Percentiles rank a stretch among this genome's conserved stretches.
Evolutionary conservation across 345 rosid genomes (phyloP).

Genomic region (Populus davidiana): DNA sequence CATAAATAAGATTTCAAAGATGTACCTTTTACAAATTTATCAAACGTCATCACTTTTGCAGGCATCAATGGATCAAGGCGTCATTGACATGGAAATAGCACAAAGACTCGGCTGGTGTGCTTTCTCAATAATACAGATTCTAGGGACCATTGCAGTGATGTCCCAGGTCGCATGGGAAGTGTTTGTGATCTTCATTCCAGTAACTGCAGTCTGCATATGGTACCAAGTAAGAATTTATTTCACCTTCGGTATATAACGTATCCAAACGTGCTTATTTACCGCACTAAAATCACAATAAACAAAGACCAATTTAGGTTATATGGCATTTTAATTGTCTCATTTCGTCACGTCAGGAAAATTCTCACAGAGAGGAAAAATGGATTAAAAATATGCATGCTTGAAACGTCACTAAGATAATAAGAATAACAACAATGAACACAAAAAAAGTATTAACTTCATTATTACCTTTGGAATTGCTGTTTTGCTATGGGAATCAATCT

Average conservation of each 20-base stretch:
- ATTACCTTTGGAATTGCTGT: not conserved
- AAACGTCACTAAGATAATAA: not conserved
- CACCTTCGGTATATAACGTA: not conserved
- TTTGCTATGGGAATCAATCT: not conserved
- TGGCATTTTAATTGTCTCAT: not conserved
- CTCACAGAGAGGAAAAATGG: not conserved
- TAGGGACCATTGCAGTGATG: constrained; percentile 86
- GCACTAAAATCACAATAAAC: not conserved
- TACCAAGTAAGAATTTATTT: constrained; percentile 62
- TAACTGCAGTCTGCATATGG: constrained; percentile 86
- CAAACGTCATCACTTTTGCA: constrained; percentile 24
- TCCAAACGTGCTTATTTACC: not conserved
- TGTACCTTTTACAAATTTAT: too few relatives aligned
- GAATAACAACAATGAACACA: not conserved
- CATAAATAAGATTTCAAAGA: not conserved
- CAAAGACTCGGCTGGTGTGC: constrained; percentile 87
- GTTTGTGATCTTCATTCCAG: constrained; percentile 92
- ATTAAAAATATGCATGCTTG: not conserved
- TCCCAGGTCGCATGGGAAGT: constrained; percentile 98
- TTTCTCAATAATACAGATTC: constrained; percentile 70
- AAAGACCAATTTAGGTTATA: not conserved
- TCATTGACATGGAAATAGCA: constrained; percentile 82
- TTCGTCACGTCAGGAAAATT: not conserved
- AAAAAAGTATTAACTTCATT: not conserved
- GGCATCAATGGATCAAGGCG: constrained; percentile 93